Evolutionary conservation across 2,329 filamentous ascomycete species (phyloP).

Genomic region (Cytospora leucostoma): DNA sequence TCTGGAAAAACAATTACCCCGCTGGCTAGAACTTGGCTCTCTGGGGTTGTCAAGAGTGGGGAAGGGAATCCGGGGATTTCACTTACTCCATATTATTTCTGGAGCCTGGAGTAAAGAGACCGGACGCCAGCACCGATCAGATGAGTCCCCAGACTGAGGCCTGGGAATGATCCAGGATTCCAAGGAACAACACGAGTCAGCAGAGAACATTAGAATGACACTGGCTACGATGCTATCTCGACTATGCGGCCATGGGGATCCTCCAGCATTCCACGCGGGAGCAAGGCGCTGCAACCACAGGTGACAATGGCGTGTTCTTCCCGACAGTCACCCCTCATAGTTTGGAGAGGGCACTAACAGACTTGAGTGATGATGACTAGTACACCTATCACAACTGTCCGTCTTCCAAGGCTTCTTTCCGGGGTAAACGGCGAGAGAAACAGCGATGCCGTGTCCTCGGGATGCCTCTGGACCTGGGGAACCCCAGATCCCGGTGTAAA

Average conservation of each 20-base stretch:
- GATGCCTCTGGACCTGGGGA: constrained; percentile 1
- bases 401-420: constrained; percentile 9
- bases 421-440: constrained; percentile 27
- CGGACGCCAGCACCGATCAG: background rate
- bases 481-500: constrained; percentile 19
- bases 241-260: background rate
- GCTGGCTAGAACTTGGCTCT: background rate
- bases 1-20: constrained; percentile 11
- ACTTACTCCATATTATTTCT: no score
- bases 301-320: background rate
- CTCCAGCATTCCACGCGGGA: background rate
- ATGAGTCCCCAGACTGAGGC: background rate
- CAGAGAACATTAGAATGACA: no score
- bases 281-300: background rate
- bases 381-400: constrained; percentile 3
- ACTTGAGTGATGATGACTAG: background rate
- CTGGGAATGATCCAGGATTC: background rate
- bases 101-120: background rate
- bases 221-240: background rate
- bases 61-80: background rate
- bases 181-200: no score
- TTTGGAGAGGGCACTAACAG: background rate
- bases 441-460: constrained; percentile 13
- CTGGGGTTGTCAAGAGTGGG: background rate
- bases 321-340: background rate